Base-by-base conservation (phyloP, 2,329 filamentous ascomycete species). In the Fusarium setosum region DNA sequence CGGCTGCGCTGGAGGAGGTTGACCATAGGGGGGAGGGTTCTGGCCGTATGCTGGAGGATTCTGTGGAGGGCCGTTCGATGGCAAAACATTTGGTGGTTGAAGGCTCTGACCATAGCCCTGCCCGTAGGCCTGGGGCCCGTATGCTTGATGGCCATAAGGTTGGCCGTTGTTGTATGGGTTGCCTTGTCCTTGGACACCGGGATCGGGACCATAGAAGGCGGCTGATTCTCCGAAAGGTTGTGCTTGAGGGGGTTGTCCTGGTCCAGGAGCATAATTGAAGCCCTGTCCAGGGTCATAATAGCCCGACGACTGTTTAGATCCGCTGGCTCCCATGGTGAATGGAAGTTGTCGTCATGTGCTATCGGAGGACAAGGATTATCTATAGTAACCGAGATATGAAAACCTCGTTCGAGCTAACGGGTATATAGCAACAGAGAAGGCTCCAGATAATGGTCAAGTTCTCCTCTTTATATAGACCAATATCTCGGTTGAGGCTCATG, bases 291-390 rank as follows among this genome's bases (percentile, higher is more conserved):
- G 20, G 6, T 40, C 38, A 29, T 34, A 52, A 12, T 23, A 34
- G 29, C 29, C 29, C 9, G 31, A 17, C 12, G 47, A 26, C 34
- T 35, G 23, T 37, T 42, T 44, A 35, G 47, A 57, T 50, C 38
- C 54, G 12, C 35, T 24, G 13, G 32, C 31, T 26, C 52, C 45
- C 53, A 56, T 59, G 32, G 15, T 49, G 10, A n/a, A 47, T 45
- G 17, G 31, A 32, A n/a, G 20, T 18, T 10, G 29, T 48, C n/a
- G 37, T 18, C 15, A 18, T 40, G 31, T 20, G 11, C 40, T 41
- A 11, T 26, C 24, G 32, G 17, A 4, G 15, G 40, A 9, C 29
- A 10, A 12, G 20, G n/a, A 17, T 8, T 7, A 3, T 13, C 10
- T 11, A 15, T 9, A 13, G 11, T 10, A 41, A 37, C 13, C 9